Conservation (phyloP, 331 rosid species). For the Quercus phellos region DNA sequence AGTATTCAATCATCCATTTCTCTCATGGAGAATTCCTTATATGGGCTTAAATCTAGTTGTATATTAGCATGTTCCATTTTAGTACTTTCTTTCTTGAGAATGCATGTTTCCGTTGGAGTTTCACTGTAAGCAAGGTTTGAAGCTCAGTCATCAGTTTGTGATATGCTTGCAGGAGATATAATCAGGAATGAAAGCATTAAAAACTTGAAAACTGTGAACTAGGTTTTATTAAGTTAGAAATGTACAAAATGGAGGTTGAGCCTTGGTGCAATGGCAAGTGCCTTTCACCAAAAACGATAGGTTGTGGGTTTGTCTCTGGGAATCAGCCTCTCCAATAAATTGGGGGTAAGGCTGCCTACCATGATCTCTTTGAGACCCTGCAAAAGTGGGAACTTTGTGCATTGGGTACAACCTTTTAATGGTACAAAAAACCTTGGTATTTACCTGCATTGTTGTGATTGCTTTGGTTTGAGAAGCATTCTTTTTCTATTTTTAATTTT, state of each 20-base stretch:
- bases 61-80: background rate
- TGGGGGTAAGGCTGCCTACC: too few relatives aligned
- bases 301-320: too few relatives aligned
- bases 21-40: background rate
- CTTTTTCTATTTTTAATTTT: background rate
- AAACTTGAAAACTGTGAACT: background rate
- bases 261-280: too few relatives aligned
- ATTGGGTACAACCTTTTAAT: too few relatives aligned
- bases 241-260: background rate
- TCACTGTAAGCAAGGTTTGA: background rate
- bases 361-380: too few relatives aligned
- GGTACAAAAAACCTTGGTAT: background rate
- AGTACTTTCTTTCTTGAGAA: background rate
- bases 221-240: background rate
- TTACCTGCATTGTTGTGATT: background rate
- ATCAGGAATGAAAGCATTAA: background rate
- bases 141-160: background rate
- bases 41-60: background rate
- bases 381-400: too few relatives aligned
- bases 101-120: background rate
- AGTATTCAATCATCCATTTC: background rate
- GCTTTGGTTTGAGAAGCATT: background rate
- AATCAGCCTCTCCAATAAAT: too few relatives aligned
- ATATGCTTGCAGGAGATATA: background rate
- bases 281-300: too few relatives aligned